Conservation (phyloP, 192 early-diverging fungal species). For the Coemansia sp. region DNA sequence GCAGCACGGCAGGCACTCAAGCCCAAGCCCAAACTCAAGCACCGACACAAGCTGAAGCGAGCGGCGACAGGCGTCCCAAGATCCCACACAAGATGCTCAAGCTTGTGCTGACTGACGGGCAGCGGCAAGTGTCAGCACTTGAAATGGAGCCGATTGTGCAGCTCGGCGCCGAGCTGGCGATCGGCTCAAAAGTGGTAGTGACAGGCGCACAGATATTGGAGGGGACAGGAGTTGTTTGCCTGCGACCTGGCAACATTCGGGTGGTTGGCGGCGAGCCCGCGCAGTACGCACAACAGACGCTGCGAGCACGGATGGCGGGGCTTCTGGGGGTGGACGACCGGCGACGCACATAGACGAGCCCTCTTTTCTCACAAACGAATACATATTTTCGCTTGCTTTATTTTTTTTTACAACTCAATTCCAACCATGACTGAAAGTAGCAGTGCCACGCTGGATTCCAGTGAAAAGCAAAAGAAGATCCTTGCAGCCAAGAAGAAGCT, state of each 20-base stretch:
- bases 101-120: conserved; percentile 46
- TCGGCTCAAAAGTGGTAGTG: conserved; percentile 49
- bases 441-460: conserved; percentile 20
- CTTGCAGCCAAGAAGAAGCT: conserved; percentile 55
- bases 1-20: conserved; percentile 20
- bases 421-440: conserved; percentile 12
- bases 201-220: conserved; percentile 22
- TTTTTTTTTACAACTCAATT: background rate
- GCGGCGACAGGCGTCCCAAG: conserved; percentile 31
- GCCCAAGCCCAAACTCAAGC: background rate
- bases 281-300: conserved; percentile 37
- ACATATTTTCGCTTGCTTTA: background rate
- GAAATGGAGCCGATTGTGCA: conserved; percentile 33
- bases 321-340: background rate
- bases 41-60: background rate
- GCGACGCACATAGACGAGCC: no score
- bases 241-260: conserved; percentile 14
- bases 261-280: conserved; percentile 39
- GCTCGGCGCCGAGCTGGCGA: conserved; percentile 41
- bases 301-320: conserved; percentile 28
- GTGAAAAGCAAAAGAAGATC: conserved; percentile 52
- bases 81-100: conserved; percentile 46
- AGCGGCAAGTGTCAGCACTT: conserved; percentile 27
- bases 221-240: conserved; percentile 29
- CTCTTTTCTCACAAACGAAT: background rate